Base-by-base conservation (phyloP, 345 rosid species). In the Bruguiera parviflora region DNA sequence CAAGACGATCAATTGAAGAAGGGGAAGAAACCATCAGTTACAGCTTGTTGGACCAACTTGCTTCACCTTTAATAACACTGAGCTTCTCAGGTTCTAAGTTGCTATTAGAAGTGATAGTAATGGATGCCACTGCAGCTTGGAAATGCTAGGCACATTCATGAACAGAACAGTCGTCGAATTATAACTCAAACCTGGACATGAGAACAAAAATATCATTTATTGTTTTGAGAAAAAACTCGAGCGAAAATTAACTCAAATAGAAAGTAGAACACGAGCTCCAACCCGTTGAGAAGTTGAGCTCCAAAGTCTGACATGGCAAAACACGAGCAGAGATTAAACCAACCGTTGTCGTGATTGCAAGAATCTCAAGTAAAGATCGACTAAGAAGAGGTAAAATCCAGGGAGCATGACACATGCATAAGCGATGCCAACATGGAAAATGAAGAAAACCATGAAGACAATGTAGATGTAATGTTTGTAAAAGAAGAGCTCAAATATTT, bases 91-190 rank as follows among this genome's bases (percentile, higher is more conserved):
- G 71, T 28, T 94, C 97, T 70, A 89, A 75, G 63, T 80, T 86
- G 74, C 92, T 85, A 35, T 79, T 89, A 3, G 97, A 94, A 55
- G 81, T 79, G 11, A 94, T 67, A 4, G 96, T 89, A 66, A 94
- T 0, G 98, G 98, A 82, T 94, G 98, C 98, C 98, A 94, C 65
- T 94, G 96, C 58, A 88, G 63, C 81, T 74, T 89, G 6, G 97
- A 93, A 68, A 94, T 76, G 74, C 79, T 67, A 1, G 98, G 93
- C 55, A 94, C 87, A 69, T 87, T 94, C 25, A 94, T 32, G 75
- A 88, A 89, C 81, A 89, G 4, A 63, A 83, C 78, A 82, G 97
- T 94, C 0, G 92, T 84, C 5, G 97, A 81, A 67, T 63, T 85
- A 72, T 94, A 91, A 22, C 28, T 76, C 83, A 91, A 81, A 64